Evolutionary conservation across 306 rosid genomes (phyloP).

Genomic region (Delonix regia): DNA sequence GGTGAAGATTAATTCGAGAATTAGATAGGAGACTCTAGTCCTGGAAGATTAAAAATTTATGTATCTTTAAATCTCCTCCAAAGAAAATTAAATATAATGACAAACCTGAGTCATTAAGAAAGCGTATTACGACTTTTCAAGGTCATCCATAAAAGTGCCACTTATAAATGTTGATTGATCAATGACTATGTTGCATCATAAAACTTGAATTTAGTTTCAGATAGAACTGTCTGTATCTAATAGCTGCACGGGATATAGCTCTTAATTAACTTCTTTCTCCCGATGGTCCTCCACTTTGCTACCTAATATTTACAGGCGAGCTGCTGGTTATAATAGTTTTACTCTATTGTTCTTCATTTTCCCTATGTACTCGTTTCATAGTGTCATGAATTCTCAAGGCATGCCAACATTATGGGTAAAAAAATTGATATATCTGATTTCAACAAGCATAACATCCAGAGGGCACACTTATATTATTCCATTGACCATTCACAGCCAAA

Average conservation of each 20-base stretch:
- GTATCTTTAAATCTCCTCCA: background rate
- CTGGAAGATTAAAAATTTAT: background rate
- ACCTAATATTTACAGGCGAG: background rate
- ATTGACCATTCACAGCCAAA: slow-evolving; percentile 11
- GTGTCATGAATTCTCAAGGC: background rate
- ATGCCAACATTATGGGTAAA: background rate
- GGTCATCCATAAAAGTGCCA: slow-evolving; percentile 8
- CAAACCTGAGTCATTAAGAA: background rate
- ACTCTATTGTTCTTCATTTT: background rate
- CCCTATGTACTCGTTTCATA: background rate
- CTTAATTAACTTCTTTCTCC: background rate
- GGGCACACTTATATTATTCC: too few species aligned
- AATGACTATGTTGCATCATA: background rate
- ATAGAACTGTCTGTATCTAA: background rate
- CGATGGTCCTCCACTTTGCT: background rate
- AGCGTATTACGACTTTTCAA: background rate
- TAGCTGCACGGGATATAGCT: background rate
- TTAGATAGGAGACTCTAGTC: background rate
- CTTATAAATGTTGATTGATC: background rate
- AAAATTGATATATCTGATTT: background rate
- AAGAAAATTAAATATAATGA: background rate
- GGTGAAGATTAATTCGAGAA: background rate
- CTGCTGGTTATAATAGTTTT: slow-evolving; percentile 8
- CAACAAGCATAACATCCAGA: slow-evolving; percentile 6
- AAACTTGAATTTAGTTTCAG: slow-evolving; percentile 1